Evolutionary conservation across 2,329 filamentous ascomycete genomes (phyloP).

Genomic region (Fusarium sp.): DNA sequence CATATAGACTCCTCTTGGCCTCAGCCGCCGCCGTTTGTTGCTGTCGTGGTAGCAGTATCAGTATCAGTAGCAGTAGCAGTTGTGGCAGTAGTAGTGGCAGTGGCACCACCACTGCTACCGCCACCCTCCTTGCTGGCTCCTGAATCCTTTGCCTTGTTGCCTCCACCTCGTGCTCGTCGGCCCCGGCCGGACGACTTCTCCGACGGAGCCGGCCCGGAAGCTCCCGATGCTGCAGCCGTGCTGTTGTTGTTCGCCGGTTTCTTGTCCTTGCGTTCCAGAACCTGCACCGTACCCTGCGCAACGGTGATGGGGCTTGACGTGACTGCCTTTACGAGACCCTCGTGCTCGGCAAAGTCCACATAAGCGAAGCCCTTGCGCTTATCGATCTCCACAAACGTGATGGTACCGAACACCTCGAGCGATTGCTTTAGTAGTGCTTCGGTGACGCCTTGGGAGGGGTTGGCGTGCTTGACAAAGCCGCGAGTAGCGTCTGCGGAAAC

Average conservation of each 20-base stretch:
- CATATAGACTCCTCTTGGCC: neutral
- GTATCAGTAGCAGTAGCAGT: neutral
- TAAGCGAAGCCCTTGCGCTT: constrained; percentile 95
- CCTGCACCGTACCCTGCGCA: constrained; percentile 84
- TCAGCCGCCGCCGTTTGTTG: constrained; percentile 36
- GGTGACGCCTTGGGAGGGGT: constrained; percentile 89
- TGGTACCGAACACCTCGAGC: constrained; percentile 74
- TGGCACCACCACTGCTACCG: neutral
- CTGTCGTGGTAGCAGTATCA: neutral
- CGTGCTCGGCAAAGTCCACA: constrained; percentile 81
- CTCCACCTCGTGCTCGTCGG: constrained; percentile 47
- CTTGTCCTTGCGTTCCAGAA: constrained; percentile 79
- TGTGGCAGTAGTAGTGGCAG: neutral
- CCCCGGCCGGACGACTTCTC: constrained; percentile 47
- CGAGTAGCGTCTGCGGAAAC: constrained; percentile 61
- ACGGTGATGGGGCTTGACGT: constrained; percentile 81
- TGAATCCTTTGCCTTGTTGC: constrained; percentile 42
- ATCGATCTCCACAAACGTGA: constrained; percentile 87
- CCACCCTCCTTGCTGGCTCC: constrained; percentile 23
- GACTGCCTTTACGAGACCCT: constrained; percentile 78
- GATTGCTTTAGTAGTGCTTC: constrained; percentile 78
- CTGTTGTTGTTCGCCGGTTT: constrained; percentile 45
- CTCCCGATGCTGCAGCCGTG: constrained; percentile 24
- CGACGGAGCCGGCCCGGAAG: constrained; percentile 28
- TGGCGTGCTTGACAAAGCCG: constrained; percentile 82